Evolutionary conservation across 306 rosid genomes (phyloP).

Genomic region (Sechiopsis laciniata): DNA sequence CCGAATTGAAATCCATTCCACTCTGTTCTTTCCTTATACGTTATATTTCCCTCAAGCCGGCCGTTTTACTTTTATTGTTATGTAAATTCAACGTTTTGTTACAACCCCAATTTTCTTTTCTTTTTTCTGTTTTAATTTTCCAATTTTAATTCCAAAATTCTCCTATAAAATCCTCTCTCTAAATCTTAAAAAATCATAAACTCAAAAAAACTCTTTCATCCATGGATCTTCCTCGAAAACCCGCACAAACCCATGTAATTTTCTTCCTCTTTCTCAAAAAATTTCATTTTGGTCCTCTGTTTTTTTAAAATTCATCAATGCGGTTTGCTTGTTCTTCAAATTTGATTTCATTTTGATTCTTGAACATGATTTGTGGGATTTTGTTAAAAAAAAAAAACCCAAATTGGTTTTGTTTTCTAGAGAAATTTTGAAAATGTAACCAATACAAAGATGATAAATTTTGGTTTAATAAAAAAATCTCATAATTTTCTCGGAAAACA

Average conservation of each 20-base stretch:
- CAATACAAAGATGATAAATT: background rate
- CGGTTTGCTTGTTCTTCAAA: background rate
- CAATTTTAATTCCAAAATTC: background rate
- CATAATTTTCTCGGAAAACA: background rate
- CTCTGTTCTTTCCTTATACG: slow-evolving; percentile 11
- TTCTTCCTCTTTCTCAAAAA: background rate
- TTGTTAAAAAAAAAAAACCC: background rate
- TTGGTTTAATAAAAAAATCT: background rate
- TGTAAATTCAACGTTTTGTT: background rate
- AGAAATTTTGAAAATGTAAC: background rate
- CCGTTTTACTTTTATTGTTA: background rate
- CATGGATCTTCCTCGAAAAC: background rate
- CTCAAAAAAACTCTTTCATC: background rate
- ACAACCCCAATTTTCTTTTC: background rate
- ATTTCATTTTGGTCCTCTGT: background rate
- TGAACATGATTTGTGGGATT: background rate
- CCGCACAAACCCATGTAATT: background rate
- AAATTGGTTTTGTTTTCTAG: background rate
- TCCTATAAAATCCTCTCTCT: slow-evolving; percentile 2
- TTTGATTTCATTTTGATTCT: background rate
- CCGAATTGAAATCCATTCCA: background rate
- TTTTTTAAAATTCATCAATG: background rate
- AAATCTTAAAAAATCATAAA: background rate
- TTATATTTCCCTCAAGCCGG: background rate
- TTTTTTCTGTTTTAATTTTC: background rate